Conservation (phyloP, 345 rosid species). For the Rubroshorea leprosula region DNA sequence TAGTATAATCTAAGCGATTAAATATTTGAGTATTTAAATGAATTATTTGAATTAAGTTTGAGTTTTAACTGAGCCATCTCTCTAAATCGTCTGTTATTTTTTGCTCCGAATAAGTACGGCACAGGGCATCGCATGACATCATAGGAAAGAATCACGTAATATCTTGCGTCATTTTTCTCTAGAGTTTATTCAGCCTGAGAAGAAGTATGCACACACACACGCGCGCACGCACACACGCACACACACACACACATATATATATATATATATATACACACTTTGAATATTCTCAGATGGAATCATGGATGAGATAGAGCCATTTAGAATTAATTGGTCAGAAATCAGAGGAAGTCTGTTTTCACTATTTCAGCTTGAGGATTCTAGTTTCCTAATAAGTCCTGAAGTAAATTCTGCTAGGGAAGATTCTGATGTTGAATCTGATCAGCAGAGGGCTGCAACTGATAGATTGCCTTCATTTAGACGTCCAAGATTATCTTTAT, state of each 20-base stretch:
- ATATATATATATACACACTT: neutral
- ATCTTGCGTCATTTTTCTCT: too few relatives aligned
- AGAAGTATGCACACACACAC: too few relatives aligned
- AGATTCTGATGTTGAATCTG: constrained; percentile 22
- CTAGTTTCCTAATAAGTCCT: constrained; percentile 34
- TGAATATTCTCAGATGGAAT: neutral
- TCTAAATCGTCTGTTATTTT: too few relatives aligned
- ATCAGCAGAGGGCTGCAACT: constrained; percentile 51
- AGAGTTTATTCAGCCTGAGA: too few relatives aligned
- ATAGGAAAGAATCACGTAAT: too few relatives aligned
- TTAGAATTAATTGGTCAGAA: constrained; percentile 50
- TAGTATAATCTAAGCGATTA: neutral
- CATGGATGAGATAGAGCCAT: constrained; percentile 59
- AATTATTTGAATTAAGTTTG: neutral
- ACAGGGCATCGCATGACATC: too few relatives aligned
- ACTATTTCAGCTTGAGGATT: constrained; percentile 36
- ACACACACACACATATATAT: too few relatives aligned
- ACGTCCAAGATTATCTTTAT: constrained; percentile 34
- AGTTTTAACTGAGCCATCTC: neutral
- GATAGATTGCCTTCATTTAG: constrained; percentile 59
- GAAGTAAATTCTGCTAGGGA: constrained; percentile 18
- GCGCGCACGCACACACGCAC: too few relatives aligned
- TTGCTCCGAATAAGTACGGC: too few relatives aligned
- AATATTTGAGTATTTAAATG: too few relatives aligned
- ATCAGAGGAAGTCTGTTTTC: constrained; percentile 53